Evolutionary conservation across 495 filamentous ascomycete species (phyloP), one percentile per base, ranked within the genome.

Genomic region (Penicillium tannophilum): DNA sequence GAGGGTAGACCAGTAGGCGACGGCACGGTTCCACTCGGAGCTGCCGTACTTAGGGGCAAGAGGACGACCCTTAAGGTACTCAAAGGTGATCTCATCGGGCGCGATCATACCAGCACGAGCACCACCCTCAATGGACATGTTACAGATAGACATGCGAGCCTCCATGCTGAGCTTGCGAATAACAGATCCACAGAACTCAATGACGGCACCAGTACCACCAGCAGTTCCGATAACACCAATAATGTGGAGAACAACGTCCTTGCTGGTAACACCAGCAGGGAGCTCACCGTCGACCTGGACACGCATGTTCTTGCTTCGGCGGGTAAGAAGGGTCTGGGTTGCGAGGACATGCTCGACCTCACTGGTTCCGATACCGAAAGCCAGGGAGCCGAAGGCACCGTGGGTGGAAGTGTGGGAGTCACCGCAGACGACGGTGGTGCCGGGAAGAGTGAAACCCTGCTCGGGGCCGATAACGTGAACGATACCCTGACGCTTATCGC

Each of bases 381-480:
- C 94, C 33, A 98, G 85, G 61, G 94, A 83, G 58, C 94, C 94
- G 64, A 98, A 98, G 39, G 94, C 94, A 65, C 94, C 94, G 78
- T 98, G 93, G 39, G 94, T 98, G 20, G 93, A 97, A 11, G 94
- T 98, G 75, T 98, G 94, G 60, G 89, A 93, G 82, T 98, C 94
- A 67, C 94, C 94, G 70, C 94, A 98, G 60, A 98, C 94, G 28
- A 98, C 90, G 17, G 94, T 98, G 36, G 94, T 97, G 57, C 93
- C 94, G 9, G 94, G 94, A 17, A 98, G 89, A 39, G 94, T 98
- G 81, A 98, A 98, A 60, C 94, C 94, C 74, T 98, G 94, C 81
- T 98, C 94, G 42, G 94, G 94, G n/a, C 94, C 94, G 64, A 98
- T 97, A 68, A 98, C 89, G 75, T 98, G 94, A 43, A 98, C 94